A percentile compares a stretch with the other conserved stretches of the same genome.
Conservation (phyloP, 805 yeast species). For the Candida endomychidarum region DNA sequence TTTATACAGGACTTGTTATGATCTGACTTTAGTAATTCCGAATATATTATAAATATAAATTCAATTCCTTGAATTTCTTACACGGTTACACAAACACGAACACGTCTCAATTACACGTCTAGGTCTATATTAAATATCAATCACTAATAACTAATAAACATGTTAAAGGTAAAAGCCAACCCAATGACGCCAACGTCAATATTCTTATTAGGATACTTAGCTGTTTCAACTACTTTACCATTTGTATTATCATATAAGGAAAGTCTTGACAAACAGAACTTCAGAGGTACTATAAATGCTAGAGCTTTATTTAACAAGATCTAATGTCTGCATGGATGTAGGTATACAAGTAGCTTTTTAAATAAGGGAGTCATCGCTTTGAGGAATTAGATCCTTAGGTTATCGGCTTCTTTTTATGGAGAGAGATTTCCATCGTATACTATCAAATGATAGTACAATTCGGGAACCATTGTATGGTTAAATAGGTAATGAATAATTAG, state of each 20-base stretch:
- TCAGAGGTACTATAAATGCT: conserved; percentile 36
- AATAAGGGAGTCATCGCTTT: too few relatives aligned
- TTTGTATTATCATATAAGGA: conserved; percentile 43
- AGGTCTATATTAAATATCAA: too few relatives aligned
- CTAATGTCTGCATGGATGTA: too few relatives aligned
- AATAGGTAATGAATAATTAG: neutral
- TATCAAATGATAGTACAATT: too few relatives aligned
- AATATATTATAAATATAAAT: conserved; percentile 1
- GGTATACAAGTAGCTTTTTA: too few relatives aligned
- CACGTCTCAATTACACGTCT: neutral
- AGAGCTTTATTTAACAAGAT: conserved; percentile 38
- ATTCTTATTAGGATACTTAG: conserved; percentile 37
- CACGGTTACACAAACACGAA: neutral
- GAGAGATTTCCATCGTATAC: too few relatives aligned
- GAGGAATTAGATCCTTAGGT: too few relatives aligned
- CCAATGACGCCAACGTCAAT: conserved; percentile 15
- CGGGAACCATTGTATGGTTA: neutral
- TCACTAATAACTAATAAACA: too few relatives aligned
- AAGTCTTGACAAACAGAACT: conserved; percentile 21
- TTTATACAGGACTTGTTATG: conserved; percentile 4
- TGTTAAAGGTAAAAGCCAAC: conserved; percentile 5
- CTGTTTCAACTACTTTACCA: conserved; percentile 39
- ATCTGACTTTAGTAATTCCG: conserved; percentile 7
- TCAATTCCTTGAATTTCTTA: neutral
- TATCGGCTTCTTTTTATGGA: too few relatives aligned